phyloP scores from a whole-genome alignment of 2,329 filamentous ascomycete species.

The Epichloe elymi region DNA sequence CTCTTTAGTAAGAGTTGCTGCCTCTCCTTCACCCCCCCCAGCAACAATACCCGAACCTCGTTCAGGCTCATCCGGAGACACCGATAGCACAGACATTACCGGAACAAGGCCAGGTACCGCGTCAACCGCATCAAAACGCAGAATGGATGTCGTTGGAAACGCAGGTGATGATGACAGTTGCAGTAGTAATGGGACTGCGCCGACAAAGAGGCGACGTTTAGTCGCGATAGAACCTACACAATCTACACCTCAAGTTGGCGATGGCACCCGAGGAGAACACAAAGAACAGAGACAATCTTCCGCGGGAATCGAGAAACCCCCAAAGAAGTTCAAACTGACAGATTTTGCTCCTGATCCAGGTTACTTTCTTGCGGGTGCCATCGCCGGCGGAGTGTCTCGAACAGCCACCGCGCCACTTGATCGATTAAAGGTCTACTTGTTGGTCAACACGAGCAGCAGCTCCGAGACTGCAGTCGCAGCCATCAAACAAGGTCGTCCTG shows the following conservation, averaged over 20 bases:
- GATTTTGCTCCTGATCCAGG: constrained; percentile 74
- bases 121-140: constrained; percentile 6
- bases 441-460: constrained; percentile 60
- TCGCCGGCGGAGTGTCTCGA: constrained; percentile 87
- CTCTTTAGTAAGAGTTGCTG: constrained; percentile 56
- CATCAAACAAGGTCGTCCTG: constrained; percentile 54
- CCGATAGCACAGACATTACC: neutral
- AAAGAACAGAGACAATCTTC: constrained; percentile 17
- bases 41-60: constrained; percentile 9
- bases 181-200: constrained; percentile 12
- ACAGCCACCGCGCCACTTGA: constrained; percentile 94
- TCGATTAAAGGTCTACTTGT: constrained; percentile 91
- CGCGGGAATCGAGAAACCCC: constrained; percentile 20
- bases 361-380: constrained; percentile 92
- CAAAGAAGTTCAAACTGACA: constrained; percentile 43
- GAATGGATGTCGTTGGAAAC: constrained; percentile 4
- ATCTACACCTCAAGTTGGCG: constrained; percentile 16
- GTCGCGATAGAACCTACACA: constrained; percentile 11
- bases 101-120: neutral
- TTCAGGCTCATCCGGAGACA: neutral
- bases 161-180: constrained; percentile 9
- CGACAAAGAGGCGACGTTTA: constrained; percentile 13
- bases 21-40: constrained; percentile 28
- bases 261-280: constrained; percentile 20
- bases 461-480: constrained; percentile 47